Percentiles rank a stretch among this genome's conserved stretches.
Evolutionary conservation across 345 rosid genomes (phyloP).

Genomic region (Acer saccharum): DNA sequence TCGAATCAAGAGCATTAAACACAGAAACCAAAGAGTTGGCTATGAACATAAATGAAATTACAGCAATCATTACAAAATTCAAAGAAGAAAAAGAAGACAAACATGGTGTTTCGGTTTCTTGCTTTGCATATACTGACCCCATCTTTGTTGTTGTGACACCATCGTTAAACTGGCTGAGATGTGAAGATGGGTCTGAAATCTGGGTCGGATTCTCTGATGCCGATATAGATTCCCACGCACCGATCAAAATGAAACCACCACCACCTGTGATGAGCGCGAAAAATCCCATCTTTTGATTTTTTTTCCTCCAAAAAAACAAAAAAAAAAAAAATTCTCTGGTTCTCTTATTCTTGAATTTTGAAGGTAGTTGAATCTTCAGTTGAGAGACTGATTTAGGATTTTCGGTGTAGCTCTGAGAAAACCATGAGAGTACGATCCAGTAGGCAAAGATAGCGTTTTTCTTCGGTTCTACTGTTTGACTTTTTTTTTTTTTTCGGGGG

Average conservation of each 20-base stretch:
- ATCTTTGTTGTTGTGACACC: slow-evolving; percentile 12
- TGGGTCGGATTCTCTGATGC: slow-evolving; percentile 29
- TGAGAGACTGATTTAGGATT: not conserved
- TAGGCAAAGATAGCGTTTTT: not conserved
- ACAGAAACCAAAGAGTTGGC: slow-evolving; percentile 58
- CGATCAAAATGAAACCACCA: slow-evolving; percentile 65
- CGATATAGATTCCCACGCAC: slow-evolving; percentile 54
- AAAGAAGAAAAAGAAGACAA: slow-evolving; percentile 24
- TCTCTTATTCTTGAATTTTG: not conserved
- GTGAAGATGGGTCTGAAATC: slow-evolving; percentile 32
- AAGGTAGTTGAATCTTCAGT: not conserved
- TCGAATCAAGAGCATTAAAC: slow-evolving; percentile 48
- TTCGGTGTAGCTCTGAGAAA: not conserved
- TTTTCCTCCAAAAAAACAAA: not conserved
- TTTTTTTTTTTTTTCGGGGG: not conserved
- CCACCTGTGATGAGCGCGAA: slow-evolving; percentile 51
- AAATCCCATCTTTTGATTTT: slow-evolving; percentile 48
- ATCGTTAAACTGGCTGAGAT: slow-evolving; percentile 29
- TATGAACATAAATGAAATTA: slow-evolving; percentile 53
- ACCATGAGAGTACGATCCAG: not conserved
- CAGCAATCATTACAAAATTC: slow-evolving; percentile 27
- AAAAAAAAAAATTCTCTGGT: not conserved
- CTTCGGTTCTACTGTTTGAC: not conserved
- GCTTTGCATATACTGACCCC: not conserved
- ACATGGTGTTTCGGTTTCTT: not conserved